These are phyloP conservation scores for Lactarius trivialis DNA, from an alignment of 768 basidiomycete genomes.

Conservation along the genomic window DNA sequence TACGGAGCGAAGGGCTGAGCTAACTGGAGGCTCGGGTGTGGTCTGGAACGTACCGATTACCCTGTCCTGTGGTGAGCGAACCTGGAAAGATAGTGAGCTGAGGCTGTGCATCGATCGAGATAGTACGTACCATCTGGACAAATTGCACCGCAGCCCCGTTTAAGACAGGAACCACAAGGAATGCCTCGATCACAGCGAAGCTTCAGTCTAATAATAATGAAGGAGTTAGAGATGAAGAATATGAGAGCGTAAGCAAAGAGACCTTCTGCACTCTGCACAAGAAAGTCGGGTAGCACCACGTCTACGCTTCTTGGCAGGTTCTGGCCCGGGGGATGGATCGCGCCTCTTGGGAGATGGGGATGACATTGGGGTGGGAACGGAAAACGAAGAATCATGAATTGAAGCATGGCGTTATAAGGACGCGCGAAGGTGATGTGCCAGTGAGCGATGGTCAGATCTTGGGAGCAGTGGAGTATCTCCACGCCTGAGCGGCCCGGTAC, in stretches of 20 bases:
- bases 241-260: neutral
- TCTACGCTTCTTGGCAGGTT: constrained; percentile 44
- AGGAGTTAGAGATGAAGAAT: constrained; percentile 12
- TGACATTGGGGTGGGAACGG: constrained; percentile 26
- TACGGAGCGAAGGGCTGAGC: constrained; percentile 26
- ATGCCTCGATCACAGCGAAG: constrained; percentile 68
- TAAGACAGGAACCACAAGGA: constrained; percentile 76
- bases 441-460: neutral
- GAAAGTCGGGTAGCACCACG: constrained; percentile 67
- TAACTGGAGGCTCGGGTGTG: neutral
- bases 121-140: constrained; percentile 60
- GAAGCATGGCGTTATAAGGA: constrained; percentile 10
- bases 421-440: neutral
- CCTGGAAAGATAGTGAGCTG: constrained; percentile 36
- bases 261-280: constrained; percentile 78
- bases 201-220: constrained; percentile 43
- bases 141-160: constrained; percentile 73
- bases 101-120: constrained; percentile 1
- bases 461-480: neutral
- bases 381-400: constrained; percentile 25
- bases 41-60: constrained; percentile 54
- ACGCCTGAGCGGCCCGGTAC: neutral
- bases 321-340: constrained; percentile 27
- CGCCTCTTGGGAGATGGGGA: constrained; percentile 26
- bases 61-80: constrained; percentile 74